A percentile compares a stretch with the other conserved stretches of the same genome.
Evolutionary conservation across 2,329 filamentous ascomycete genomes (phyloP).

Genomic region (Aureobasidium musti): DNA sequence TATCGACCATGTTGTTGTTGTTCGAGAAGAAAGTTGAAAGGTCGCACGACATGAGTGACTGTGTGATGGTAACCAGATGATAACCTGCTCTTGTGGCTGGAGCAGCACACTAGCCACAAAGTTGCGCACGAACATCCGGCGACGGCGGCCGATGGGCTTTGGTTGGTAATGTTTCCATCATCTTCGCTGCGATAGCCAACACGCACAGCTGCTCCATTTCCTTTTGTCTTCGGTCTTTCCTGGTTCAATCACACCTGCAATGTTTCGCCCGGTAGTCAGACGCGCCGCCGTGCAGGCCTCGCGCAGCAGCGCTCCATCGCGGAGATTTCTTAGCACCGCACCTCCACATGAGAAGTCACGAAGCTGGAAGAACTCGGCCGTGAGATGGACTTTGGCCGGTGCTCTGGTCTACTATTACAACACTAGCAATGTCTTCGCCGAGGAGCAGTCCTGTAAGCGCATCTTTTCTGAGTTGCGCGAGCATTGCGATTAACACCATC

Average conservation of each 20-base stretch:
- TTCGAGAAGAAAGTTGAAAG: neutral
- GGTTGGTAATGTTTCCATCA: conserved; percentile 22
- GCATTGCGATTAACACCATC: conserved; percentile 30
- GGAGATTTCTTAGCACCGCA: conserved; percentile 60
- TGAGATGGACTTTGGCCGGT: conserved; percentile 73
- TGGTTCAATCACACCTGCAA: conserved; percentile 38
- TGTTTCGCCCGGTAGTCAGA: conserved; percentile 57
- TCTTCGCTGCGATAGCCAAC: conserved; percentile 3
- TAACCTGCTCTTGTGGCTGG: neutral
- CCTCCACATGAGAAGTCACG: conserved; percentile 66
- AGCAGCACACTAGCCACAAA: neutral
- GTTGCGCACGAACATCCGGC: conserved; percentile 5
- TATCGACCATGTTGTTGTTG: neutral
- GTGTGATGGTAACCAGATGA: conserved; percentile 3
- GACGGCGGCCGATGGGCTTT: neutral
- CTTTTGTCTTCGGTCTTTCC: conserved; percentile 8
- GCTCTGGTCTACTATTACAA: conserved; percentile 91
- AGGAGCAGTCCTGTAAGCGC: conserved; percentile 71
- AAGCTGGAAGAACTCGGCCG: conserved; percentile 76
- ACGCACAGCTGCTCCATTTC: neutral
- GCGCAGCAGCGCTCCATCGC: conserved; percentile 42
- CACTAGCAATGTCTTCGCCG: conserved; percentile 82
- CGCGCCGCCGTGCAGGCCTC: conserved; percentile 42
- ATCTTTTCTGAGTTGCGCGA: neutral
- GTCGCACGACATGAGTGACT: conserved; percentile 19